Evolutionary conservation across 1,284 basidiomycete genomes (phyloP).

Genomic region (Leccinum fuscescens): DNA sequence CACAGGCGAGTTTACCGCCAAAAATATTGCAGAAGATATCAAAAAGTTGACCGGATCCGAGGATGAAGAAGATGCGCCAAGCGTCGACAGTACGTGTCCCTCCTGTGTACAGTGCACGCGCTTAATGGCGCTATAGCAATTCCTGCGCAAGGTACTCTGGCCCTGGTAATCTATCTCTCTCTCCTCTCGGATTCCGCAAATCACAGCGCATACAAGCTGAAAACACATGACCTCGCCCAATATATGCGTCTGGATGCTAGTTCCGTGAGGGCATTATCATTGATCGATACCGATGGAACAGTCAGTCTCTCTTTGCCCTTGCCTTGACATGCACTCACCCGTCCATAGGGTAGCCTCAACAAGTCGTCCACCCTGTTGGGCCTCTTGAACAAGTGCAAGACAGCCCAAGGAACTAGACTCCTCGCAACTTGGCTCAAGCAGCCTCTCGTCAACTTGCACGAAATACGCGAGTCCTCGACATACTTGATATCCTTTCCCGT

Average conservation of each 20-base stretch:
- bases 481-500: not conserved
- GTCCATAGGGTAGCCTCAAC: constrained; percentile 45
- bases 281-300: constrained; percentile 74
- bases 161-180: constrained; percentile 80
- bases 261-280: constrained; percentile 86
- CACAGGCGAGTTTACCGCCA: no score
- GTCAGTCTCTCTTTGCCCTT: constrained; percentile 34
- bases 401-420: constrained; percentile 90
- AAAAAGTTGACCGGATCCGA: no score
- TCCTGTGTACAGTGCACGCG: no score
- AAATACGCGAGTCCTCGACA: constrained; percentile 68
- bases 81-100: no score
- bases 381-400: constrained; percentile 93
- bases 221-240: constrained; percentile 88
- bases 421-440: constrained; percentile 96
- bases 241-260: constrained; percentile 97
- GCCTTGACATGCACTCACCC: constrained; percentile 4
- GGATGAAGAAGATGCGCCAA: no score
- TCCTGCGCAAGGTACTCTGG: constrained; percentile 50
- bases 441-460: constrained; percentile 90
- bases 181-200: constrained; percentile 84
- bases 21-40: no score
- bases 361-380: constrained; percentile 90
- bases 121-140: no score
- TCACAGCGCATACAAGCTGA: constrained; percentile 79